Base-by-base conservation (phyloP, 768 basidiomycete species). In the Macrolepiota albuminosa region DNA sequence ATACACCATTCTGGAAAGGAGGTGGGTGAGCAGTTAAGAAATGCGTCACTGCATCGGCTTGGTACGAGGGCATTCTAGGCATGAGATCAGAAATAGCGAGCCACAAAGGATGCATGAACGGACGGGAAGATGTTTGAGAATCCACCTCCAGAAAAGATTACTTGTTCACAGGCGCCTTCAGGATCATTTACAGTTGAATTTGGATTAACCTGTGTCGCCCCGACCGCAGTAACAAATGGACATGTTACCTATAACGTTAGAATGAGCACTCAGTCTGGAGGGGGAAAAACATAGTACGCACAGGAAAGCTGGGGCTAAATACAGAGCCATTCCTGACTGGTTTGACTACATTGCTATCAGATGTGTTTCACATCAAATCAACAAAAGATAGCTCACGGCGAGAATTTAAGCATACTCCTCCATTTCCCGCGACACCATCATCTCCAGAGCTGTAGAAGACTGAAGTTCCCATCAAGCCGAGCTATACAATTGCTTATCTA, bases 401-500 rank as follows among this genome's bases (percentile, higher is more conserved):
- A 51, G 83, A 79, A 24, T 80, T 73, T n/a, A 77, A 66, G 58
- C 77, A 76, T 3, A 70, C 52, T 6, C 68, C 72, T 37, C 63
- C 63, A 50, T 57, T 46, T 4, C 64, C 64, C 6, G 64, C 64
- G 18, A 65, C 64, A 42, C 64, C 64, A 24, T 59, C 39, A 54
- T 89, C 86, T 11, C 88, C 87, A 39, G 83, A 83, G 40, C 79
- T 76, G 70, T 85, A 85, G 34, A 84, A 65, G 5, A 89, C 58
- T 5, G 84, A 82, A 18, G 83, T 76, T 14, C 87, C 88, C 56
- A 86, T 80, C 26, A 81, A 72, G 24, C 86, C 86, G 40, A 89
- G 81, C 68, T 79, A 26, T 3, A 16, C n/a, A 33, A 43, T 4
- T 18, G 6, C 10, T 14, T 4, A 36, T 51, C 21, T 54, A 6